Evolutionary conservation across 2,329 filamentous ascomycete species (phyloP).

Genomic region (Stagonosporopsis chrysanthemi): DNA sequence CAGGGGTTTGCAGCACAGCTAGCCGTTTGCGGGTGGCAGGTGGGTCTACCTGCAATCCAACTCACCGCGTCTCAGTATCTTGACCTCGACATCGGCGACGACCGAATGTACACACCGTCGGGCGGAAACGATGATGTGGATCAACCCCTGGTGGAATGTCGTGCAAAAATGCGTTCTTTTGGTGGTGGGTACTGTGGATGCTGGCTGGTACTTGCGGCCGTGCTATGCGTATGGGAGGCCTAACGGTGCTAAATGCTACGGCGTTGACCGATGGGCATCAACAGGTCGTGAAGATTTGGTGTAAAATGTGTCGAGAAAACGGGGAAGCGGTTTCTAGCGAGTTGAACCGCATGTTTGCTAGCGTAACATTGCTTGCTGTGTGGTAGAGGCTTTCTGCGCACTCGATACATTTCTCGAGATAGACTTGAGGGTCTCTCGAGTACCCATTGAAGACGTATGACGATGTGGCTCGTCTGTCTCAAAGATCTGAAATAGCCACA

Average conservation of each 20-base stretch:
- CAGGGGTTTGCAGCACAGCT: slow-evolving; percentile 21
- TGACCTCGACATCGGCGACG: slow-evolving; percentile 17
- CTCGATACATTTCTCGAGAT: background rate
- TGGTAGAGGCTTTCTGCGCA: background rate
- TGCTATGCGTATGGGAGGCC: slow-evolving; percentile 17
- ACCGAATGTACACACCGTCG: slow-evolving; percentile 2
- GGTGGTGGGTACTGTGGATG: slow-evolving; percentile 9
- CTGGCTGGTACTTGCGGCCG: slow-evolving; percentile 8
- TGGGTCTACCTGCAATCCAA: slow-evolving; percentile 26
- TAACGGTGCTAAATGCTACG: slow-evolving; percentile 1
- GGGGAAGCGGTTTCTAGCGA: background rate
- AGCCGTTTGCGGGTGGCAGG: slow-evolving; percentile 23
- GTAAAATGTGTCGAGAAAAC: background rate
- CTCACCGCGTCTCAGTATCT: slow-evolving; percentile 33
- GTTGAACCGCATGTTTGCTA: background rate
- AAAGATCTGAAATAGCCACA: slow-evolving; percentile 1
- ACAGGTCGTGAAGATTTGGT: background rate
- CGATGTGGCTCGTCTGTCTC: background rate
- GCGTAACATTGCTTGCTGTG: background rate
- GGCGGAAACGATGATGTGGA: slow-evolving; percentile 7
- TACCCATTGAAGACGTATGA: too few species aligned
- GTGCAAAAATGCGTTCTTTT: slow-evolving; percentile 21
- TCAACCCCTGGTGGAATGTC: slow-evolving; percentile 16
- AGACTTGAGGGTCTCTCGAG: background rate
- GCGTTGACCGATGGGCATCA: background rate